These are phyloP conservation scores for Phaeodactylum tricornutum DNA, from an alignment of 108 stramenopile species.

Conservation along the genomic window DNA sequence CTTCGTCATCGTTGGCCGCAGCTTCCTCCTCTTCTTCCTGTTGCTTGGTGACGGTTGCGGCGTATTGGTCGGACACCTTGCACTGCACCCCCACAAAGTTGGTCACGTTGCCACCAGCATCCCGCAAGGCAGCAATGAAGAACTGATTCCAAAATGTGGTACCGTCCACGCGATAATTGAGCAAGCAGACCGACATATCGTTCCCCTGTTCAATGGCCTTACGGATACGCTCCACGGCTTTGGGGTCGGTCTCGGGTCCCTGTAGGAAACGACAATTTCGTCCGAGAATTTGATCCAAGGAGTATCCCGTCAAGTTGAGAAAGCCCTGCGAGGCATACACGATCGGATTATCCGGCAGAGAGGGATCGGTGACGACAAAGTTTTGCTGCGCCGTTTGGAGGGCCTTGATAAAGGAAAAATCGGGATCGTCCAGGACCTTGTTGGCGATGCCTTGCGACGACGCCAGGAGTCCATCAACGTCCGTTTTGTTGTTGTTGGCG, in stretches of 20 bases:
- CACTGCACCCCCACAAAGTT: slow-evolving; percentile 79
- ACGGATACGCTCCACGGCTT: slow-evolving; percentile 55
- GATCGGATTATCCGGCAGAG: slow-evolving; percentile 42
- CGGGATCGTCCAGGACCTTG: slow-evolving; percentile 92
- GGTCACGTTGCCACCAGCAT: slow-evolving; percentile 37
- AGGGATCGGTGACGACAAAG: slow-evolving; percentile 71
- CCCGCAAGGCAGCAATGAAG: slow-evolving; percentile 59
- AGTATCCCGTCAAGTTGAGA: slow-evolving; percentile 68
- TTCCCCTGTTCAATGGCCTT: slow-evolving; percentile 47
- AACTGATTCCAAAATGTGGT: slow-evolving; percentile 81
- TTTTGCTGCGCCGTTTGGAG: slow-evolving; percentile 60
- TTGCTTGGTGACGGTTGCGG: slow-evolving; percentile 74
- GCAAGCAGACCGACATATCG: slow-evolving; percentile 61
- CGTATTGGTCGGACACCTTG: slow-evolving; percentile 52
- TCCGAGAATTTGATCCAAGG: slow-evolving; percentile 50
- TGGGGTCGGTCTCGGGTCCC: slow-evolving; percentile 70
- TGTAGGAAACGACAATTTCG: slow-evolving; percentile 81
- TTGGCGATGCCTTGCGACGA: slow-evolving; percentile 56
- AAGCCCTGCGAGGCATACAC: slow-evolving; percentile 39
- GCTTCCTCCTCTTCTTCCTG: slow-evolving; percentile 59
- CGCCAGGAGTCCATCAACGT: slow-evolving; percentile 60
- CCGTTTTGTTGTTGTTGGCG: slow-evolving; percentile 30
- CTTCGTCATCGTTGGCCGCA: not conserved
- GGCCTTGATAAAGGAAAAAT: slow-evolving; percentile 83
- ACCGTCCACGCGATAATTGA: slow-evolving; percentile 81